phyloP scores from a whole-genome alignment of 768 basidiomycete species.

The Lactifluus echinatus region DNA sequence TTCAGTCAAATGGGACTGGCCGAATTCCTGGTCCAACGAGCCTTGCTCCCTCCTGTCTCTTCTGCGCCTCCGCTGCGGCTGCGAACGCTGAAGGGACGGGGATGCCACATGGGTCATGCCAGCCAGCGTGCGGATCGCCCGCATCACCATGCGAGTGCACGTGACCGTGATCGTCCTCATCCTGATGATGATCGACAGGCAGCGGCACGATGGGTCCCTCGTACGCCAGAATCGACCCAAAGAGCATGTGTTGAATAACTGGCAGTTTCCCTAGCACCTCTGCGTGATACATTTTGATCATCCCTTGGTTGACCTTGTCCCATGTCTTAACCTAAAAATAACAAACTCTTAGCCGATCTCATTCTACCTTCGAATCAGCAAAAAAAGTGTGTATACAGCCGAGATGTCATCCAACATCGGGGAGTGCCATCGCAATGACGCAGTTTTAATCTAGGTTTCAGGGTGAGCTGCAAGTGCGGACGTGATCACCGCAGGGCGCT shows the following conservation, averaged over 20 bases:
- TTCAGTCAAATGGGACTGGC: conserved; percentile 67
- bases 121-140: conserved; percentile 49
- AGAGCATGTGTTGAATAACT: conserved; percentile 93
- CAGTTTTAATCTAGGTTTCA: conserved; percentile 73
- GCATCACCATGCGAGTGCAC: conserved; percentile 35
- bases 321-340: conserved; percentile 65
- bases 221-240: conserved; percentile 71
- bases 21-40: conserved; percentile 56
- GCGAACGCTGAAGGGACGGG: conserved; percentile 77
- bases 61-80: conserved; percentile 48
- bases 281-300: conserved; percentile 96
- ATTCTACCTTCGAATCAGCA: too few species aligned
- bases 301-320: conserved; percentile 93
- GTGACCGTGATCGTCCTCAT: conserved; percentile 44
- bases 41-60: conserved; percentile 27
- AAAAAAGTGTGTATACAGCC: conserved; percentile 36
- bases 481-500: not conserved
- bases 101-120: conserved; percentile 92
- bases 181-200: conserved; percentile 21
- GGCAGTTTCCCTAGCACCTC: conserved; percentile 95
- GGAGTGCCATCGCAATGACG: conserved; percentile 94
- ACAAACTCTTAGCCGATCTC: too few species aligned
- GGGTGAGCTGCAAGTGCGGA: not conserved
- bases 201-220: conserved; percentile 46
- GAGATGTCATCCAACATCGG: conserved; percentile 99